phyloP scores from a whole-genome alignment of 2,329 filamentous ascomycete species.

The Xylogone sp. region DNA sequence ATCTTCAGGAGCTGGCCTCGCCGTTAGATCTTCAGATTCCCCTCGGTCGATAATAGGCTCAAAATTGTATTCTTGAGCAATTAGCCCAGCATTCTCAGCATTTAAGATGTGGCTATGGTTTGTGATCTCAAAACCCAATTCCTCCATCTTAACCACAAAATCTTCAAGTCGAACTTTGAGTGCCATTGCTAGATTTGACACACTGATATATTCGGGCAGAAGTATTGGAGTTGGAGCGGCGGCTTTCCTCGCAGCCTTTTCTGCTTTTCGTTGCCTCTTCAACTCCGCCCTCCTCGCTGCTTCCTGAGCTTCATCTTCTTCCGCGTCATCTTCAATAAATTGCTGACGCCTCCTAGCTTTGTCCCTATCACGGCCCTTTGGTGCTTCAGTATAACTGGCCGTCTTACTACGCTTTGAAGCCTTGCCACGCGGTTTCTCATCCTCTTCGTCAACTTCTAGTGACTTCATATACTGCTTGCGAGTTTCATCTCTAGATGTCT shows the following conservation, averaged over 20 bases:
- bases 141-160: slow-evolving; percentile 72
- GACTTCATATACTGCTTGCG: background rate
- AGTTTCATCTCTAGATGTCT: background rate
- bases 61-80: slow-evolving; percentile 89
- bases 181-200: slow-evolving; percentile 74
- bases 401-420: slow-evolving; percentile 7
- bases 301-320: slow-evolving; percentile 19
- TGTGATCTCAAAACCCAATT: slow-evolving; percentile 87
- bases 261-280: slow-evolving; percentile 36
- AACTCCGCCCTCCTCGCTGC: slow-evolving; percentile 35
- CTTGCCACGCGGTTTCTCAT: slow-evolving; percentile 1
- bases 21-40: slow-evolving; percentile 65
- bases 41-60: slow-evolving; percentile 73
- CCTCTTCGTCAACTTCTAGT: slow-evolving; percentile 2
- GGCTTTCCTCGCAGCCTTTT: slow-evolving; percentile 36
- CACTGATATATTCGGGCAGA: slow-evolving; percentile 86
- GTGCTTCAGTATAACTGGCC: slow-evolving; percentile 10
- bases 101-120: slow-evolving; percentile 82
- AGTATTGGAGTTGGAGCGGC: slow-evolving; percentile 58
- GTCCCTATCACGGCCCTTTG: slow-evolving; percentile 24
- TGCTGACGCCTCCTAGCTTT: slow-evolving; percentile 23
- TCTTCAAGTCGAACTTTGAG: slow-evolving; percentile 66
- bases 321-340: slow-evolving; percentile 25
- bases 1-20: slow-evolving; percentile 66
- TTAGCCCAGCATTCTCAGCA: slow-evolving; percentile 82